Evolutionary conservation across 2,329 filamentous ascomycete genomes (phyloP), one percentile per base, ranked within the genome.

Genomic region (Tolypocladium cylindrosporum): DNA sequence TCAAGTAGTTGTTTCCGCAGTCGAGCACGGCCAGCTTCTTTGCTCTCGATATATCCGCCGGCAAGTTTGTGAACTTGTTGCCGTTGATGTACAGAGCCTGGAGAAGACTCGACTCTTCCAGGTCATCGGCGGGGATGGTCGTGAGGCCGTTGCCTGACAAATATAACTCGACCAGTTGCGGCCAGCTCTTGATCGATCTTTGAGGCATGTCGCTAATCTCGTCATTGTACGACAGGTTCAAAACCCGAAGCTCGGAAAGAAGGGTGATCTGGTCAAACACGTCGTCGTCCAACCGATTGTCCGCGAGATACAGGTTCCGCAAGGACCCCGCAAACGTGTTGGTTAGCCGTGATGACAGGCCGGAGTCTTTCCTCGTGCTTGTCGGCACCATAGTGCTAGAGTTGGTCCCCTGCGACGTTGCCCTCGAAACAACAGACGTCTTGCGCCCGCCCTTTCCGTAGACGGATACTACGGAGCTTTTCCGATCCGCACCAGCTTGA

Each of bases 41-140:
- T 51, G 96, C 91, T 71, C 96, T 91, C 61, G 91, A 95, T 54
- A 99, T 87, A 69, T 99, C 94, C 10, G 94, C 94, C 2, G 94
- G 94, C 24, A 99, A 79, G 40, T 96, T 95, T 65, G 96, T 96
- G 70, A 99, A 99, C 69, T 96, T 94, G 76, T 99, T 99, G 69
- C 88, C 90, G 75, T 99, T 99, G 75, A 99, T 90, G 70, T 97
- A 91, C 8, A 99, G 81, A 5, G 95, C 86, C 70, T 94, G 92
- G 43, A 99, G 79, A 55, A 90, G 84, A 67, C 89, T 91, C 60
- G 89, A 87, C 68, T 97, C 91, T 72, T 96, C 93, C 52, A 99
- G 78, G 66, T 99, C 94, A 72, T 99, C 94, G 0, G 91, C 90
- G 2, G 94, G 94, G 43, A 99, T 76, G 16, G 88, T 93, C 0